A percentile compares a stretch with the other conserved stretches of the same genome.
phyloP scores from a whole-genome alignment of 225 moss, liverwort and hornwort genomes.

The Pleurozium schreberi region DNA sequence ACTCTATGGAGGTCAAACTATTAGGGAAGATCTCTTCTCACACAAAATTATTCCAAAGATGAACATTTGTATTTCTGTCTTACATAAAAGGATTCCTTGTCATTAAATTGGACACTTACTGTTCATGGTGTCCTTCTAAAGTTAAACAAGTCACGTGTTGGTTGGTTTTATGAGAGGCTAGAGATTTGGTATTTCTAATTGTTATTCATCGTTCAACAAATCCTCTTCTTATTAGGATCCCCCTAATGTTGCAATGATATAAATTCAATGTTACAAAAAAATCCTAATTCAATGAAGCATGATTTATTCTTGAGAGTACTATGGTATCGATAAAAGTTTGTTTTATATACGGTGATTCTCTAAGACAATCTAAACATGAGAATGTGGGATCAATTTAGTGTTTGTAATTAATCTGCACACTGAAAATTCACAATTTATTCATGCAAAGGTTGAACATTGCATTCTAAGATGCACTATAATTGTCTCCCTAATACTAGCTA shows the following conservation, averaged over 20 bases:
- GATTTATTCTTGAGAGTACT: too few species aligned
- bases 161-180: background rate
- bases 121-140: rapidly evolving
- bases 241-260: background rate
- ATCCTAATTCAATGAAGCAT: background rate
- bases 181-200: background rate
- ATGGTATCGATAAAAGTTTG: background rate
- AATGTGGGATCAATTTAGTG: too few species aligned
- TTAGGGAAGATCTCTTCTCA: rapidly evolving
- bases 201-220: background rate
- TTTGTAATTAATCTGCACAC: rapidly evolving
- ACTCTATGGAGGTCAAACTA: background rate
- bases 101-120: rapidly evolving
- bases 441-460: background rate
- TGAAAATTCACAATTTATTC: background rate
- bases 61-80: rapidly evolving
- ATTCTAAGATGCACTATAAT: background rate
- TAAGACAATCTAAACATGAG: too few species aligned
- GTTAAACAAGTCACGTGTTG: background rate
- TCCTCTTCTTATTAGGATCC: background rate
- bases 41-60: background rate
- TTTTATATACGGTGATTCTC: background rate
- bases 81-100: background rate
- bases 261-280: background rate
- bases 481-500: background rate